These are phyloP conservation scores for Trichosanthes cucumerina DNA, from an alignment of 306 rosid species.

Conservation along the genomic window DNA sequence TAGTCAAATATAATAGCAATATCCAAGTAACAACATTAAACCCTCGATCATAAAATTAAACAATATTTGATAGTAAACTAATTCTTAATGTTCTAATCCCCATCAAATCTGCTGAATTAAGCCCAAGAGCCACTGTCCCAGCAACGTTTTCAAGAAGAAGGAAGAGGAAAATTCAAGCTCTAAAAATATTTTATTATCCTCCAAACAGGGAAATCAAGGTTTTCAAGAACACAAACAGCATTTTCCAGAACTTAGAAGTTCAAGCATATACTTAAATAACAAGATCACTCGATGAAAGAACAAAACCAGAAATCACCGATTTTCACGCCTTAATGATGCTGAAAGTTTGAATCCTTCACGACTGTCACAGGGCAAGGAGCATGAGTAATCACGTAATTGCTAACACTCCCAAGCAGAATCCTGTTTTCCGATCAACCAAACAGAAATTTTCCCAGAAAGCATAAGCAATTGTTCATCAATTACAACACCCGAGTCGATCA, in stretches of 20 bases:
- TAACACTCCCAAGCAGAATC: slow-evolving; percentile 79
- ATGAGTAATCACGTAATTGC: slow-evolving; percentile 55
- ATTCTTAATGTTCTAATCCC: not conserved
- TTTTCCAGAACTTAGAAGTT: not conserved
- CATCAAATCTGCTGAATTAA: not conserved
- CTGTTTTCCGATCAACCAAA: slow-evolving; percentile 27
- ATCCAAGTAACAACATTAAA: not conserved
- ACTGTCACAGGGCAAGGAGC: slow-evolving; percentile 77
- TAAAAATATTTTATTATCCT: not conserved
- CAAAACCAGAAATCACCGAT: not conserved
- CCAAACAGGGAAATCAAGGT: not conserved
- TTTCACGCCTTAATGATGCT: not conserved
- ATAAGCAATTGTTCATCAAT: not conserved
- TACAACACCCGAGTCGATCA: not conserved
- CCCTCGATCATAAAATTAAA: not conserved
- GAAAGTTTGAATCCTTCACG: slow-evolving; percentile 44
- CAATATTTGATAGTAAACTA: not conserved
- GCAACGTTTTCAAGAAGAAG: not conserved
- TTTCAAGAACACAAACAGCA: not conserved
- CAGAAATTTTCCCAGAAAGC: not conserved
- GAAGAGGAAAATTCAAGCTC: not conserved
- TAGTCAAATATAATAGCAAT: not conserved
- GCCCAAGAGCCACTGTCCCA: not conserved
- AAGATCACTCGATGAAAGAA: not conserved
- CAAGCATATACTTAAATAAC: not conserved